Evolutionary conservation across 2,329 filamentous ascomycete species (phyloP), one percentile per base, ranked within the genome.

Genomic region (Trichophyton rubrum): DNA sequence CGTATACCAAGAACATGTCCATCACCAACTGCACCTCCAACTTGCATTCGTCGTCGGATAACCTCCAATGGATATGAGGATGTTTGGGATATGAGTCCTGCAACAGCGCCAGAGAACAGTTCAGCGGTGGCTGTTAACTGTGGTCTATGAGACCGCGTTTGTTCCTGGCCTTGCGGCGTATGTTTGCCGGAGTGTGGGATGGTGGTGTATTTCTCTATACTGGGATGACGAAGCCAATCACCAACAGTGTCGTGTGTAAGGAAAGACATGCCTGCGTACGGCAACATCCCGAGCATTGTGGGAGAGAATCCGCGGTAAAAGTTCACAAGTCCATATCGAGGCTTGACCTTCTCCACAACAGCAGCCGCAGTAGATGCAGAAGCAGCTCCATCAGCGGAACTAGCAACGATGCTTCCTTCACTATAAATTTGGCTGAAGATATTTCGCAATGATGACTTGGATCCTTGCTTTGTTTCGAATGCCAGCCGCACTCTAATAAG

Each of bases 231-330:
- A 67, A 99, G 81, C 55, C 93, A 69, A 72, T 99, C 93, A 63
- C 89, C 89, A 45, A 87, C 84, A 3, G 89, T 90, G 73, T 99
- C 93, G 75, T 99, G 93, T 0, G 90, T 95, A 45, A 99, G 81
- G 75, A 99, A 99, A 0, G 90, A 96, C 69, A 95, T 86, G 67
- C 93, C 93, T 0, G 93, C 93, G 70, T 99, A 99, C 0, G 93
- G 93, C 0, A 99, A 78, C 92, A 99, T 99, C 67, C 93, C 93
- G 62, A 95, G 79, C 3, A 99, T 74, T 0, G 93, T 97, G 0
- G 92, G 89, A 0, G 85, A 84, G 73, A 99, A 99, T 57, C 93
- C 93, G 56, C 93, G 85, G 75, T 96, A 99, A 73, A 99, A 99
- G 73, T 99, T 99, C 60, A 84, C 75, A 0, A 97, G 72, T 3